Base-by-base conservation (phyloP, 192 early-diverging fungal genomes). In the Lobosporangium transversale region DNA sequence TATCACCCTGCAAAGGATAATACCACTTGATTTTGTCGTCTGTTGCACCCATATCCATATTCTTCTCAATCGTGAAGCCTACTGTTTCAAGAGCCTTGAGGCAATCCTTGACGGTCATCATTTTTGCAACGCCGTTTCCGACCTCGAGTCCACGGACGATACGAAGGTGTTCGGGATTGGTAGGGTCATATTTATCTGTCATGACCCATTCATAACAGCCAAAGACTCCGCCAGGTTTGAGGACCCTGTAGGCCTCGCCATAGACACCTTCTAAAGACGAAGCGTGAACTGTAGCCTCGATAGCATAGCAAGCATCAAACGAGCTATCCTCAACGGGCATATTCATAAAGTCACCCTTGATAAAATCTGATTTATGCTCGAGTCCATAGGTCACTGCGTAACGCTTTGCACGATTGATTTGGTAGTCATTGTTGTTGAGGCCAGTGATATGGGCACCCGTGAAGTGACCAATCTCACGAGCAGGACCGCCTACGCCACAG, bases 151-250 rank as follows among this genome's bases (percentile, higher is more conserved):
- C 94, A 56, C 88, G 89, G 52, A 93, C 88, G 55, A 97, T 89
- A 42, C 83, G 83, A 58, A 80, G 84, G 70, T 96, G 94, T 30
- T 83, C 84, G 20, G 87, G 67, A 78, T 96, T 91, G 23, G 61
- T 76, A 27, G 89, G 87, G 78, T 98, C 92, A 74, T 90, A 97
- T 56, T 90, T 87, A 49, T 94, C 94, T 35, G 95, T 97, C 60
- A 94, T 89, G 78, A 92, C 87, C 96, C 96, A 98, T 80, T 98
- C 96, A 83, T 98, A 98, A 73, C 89, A 89, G 20, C 94, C 93
- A 90, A 96, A 96, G 53, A 84, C 79, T 52, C 91, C 92, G 27
- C 95, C 95, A 48, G 96, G 95, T 84, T 98, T 98, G 54, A 98
- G 74, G 15, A 94, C 92, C 48, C 94, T 88, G 88, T 91, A 97